Evolutionary conservation across 805 yeast species (phyloP), one percentile per base, ranked within the genome.

Genomic region (Cyberlindnera mississippiensis): DNA sequence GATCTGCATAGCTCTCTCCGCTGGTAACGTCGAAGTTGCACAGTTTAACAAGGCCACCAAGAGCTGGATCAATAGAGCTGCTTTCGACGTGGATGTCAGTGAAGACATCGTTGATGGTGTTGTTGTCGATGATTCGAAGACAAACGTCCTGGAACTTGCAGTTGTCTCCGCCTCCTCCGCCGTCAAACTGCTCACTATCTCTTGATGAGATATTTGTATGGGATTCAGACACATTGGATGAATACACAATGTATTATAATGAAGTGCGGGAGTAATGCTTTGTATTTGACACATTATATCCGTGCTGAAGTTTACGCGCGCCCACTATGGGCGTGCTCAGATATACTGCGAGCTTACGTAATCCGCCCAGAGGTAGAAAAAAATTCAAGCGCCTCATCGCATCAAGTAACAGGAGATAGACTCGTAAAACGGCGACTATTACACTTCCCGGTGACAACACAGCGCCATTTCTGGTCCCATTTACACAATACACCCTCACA

Each of bases 21-120:
- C 26, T 4, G 38, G 35, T 2, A 34, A 40, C 6, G 3, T 51
- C 3, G 52, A 52, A 28, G 8, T 55, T 4, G 37, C 50, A 5
- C 59, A 55, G 38, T 57, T 52, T 32, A 26, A 32, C 12, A 57
- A 57, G 36, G 24, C 45, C 15, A 34, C 41, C 3, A 57, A 57
- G 34, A 24, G 28, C 7, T 57, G 60, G 60, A 18, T 28, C 4
- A 15, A 30, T 3, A 51, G 42, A 31, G 44, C 40, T 6, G 28
- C 35, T 1, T 20, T 48, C 4, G 44, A 44, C 9, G 28, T 53
- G 10, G 45, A 40, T n/a, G 35, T 36, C 4, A 50, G 40, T 22
- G 46, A 46, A 4, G 44, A 46, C 4, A 41, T 48, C 8, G 29
- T 48, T 4, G 49, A 42, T 35, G 50, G 45, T 33, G 44, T 40